Conservation (phyloP, 441 rosid species). For the Corymbia citriodora region DNA sequence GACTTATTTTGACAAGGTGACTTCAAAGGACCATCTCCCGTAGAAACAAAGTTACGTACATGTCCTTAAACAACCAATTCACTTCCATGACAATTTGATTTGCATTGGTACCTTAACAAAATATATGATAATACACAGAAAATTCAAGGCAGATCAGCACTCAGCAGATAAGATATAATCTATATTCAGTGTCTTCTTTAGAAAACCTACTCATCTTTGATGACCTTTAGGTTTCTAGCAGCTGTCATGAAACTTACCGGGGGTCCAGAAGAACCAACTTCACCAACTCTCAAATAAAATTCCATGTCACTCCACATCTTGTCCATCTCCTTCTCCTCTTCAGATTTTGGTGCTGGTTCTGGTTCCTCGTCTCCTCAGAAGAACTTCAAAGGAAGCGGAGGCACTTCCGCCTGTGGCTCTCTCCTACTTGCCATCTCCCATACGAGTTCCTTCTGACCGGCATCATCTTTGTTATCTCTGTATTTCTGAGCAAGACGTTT, state of each 20-base stretch:
- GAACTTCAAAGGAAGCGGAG: conserved; percentile 26
- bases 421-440: not conserved
- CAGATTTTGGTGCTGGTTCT: conserved; percentile 27
- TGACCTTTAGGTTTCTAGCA: not conserved
- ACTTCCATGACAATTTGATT: not conserved
- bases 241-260: conserved; percentile 21
- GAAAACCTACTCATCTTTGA: not conserved
- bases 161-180: not conserved
- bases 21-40: not conserved
- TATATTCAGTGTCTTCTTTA: not conserved
- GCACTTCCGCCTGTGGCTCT: not conserved
- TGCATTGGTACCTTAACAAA: not conserved
- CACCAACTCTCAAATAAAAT: conserved; percentile 18
- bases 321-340: conserved; percentile 39
- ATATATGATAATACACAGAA: not conserved
- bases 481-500: not conserved
- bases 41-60: not conserved
- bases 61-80: not conserved
- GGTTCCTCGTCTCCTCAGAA: conserved; percentile 32
- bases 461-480: not conserved
- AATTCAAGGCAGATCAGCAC: not conserved
- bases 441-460: not conserved
- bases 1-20: not conserved
- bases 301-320: conserved; percentile 47
- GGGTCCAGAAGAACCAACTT: conserved; percentile 9